Base-by-base conservation (phyloP, 371 early-diverging fungal genomes). In the Mucor racemosus region DNA sequence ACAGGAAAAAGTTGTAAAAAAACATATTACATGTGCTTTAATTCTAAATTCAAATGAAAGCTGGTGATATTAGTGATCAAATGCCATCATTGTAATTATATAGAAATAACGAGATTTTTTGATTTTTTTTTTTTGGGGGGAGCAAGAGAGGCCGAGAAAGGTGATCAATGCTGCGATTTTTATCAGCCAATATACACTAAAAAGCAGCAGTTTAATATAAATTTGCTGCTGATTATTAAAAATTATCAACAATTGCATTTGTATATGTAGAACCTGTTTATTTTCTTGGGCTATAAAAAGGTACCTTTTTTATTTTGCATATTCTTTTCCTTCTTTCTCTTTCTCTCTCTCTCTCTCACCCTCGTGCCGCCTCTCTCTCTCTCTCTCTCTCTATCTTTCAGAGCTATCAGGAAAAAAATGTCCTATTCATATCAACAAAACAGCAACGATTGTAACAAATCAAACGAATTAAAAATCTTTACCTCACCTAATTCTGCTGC, bases 401-500 rank as follows among this genome's bases (percentile, higher is more conserved):
- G 36, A 56, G 36, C 34, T 14, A 34, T 17, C 26, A 26, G 26
- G 26, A 26, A 31, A 36, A 46, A 61, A 50, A 62, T 57, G 57
- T 64, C 56, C 56, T 31, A 34, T 41, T 58, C 53, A 31, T 53
- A 53, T 5, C 53, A 53, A 31, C 53, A 26, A 26, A 33, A 63
- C 50, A 38, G 19, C 53, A 62, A 14, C 46, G 42, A 44, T 41
- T 19, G 39, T 34, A 64, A 41, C 60, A 60, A 53, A 50, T 56
- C 60, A 34, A 41, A 14, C 44, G 67, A 67, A 26, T 56, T 67
- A n/a, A 67, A 67, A 60, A 61, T 60, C 42, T 61, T 46, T 21
- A 60, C 67, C n/a, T 44, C 53, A 1, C 57, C 34, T 35, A 31
- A 7, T 38, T 53, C 58, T 58, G 3, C 39, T 40, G 21, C 21